Conservation (phyloP, 1,284 basidiomycete species). For the Ganoderma lingzhi region DNA sequence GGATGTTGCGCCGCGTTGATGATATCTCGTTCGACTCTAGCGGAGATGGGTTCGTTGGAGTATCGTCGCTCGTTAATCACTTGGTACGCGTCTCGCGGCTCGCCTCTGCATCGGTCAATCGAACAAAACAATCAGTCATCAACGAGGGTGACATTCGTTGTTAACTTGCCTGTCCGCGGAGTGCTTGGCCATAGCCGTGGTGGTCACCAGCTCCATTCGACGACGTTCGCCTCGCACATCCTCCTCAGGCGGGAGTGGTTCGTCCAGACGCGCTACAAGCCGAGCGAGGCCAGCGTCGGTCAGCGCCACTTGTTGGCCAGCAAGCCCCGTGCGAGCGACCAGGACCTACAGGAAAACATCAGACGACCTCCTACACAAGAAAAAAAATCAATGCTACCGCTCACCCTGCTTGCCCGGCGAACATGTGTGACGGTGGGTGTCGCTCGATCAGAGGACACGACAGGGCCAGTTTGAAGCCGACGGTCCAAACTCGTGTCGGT, state of each 20-base stretch:
- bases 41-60: background rate
- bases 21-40: slow-evolving; percentile 13
- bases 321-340: slow-evolving; percentile 13
- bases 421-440: background rate
- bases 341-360: slow-evolving; percentile 7
- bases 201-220: background rate
- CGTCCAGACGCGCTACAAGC: slow-evolving; percentile 13
- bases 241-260: background rate
- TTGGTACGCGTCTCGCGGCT: background rate
- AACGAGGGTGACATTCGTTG: background rate
- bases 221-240: slow-evolving; percentile 9
- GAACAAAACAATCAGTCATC: background rate
- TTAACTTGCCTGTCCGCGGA: slow-evolving; percentile 9
- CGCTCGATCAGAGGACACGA: background rate
- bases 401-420: slow-evolving; percentile 7
- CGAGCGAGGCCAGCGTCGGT: slow-evolving; percentile 20
- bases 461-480: background rate
- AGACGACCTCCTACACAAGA: background rate
- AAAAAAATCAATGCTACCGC: background rate
- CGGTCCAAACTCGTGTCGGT: background rate
- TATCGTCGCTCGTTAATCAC: slow-evolving; percentile 4
- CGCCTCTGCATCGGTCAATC: background rate
- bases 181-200: background rate
- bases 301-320: slow-evolving; percentile 16
- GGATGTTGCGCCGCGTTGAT: slow-evolving; percentile 11